Percentiles rank a stretch among this genome's conserved stretches.
Evolutionary conservation across 371 early-diverging fungal genomes (phyloP).

Genomic region (Mucor saturninus): DNA sequence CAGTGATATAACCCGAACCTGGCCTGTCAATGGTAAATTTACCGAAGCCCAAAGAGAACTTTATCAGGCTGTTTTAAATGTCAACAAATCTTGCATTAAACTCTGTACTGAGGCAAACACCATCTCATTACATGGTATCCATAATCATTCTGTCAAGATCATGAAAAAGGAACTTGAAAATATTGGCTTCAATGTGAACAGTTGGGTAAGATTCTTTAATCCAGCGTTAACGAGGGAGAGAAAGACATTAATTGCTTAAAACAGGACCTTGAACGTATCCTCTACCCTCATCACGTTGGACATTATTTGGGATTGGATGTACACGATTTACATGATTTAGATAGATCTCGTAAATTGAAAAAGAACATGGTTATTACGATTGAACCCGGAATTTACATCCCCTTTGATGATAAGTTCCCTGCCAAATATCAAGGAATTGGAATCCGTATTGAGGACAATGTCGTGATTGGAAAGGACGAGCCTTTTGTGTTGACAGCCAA

Average conservation of each 20-base stretch:
- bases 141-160: slow-evolving; percentile 67
- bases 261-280: slow-evolving; percentile 68
- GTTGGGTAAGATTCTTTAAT: slow-evolving; percentile 44
- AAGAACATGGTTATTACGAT: slow-evolving; percentile 93
- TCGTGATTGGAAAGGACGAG: slow-evolving; percentile 75
- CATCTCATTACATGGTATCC: slow-evolving; percentile 84
- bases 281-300: slow-evolving; percentile 95
- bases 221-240: no score
- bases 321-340: slow-evolving; percentile 84
- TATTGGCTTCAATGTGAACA: slow-evolving; percentile 65
- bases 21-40: slow-evolving; percentile 93
- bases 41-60: slow-evolving; percentile 79
- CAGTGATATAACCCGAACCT: slow-evolving; percentile 93
- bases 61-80: slow-evolving; percentile 85
- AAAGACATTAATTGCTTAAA: no score
- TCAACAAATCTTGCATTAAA: slow-evolving; percentile 86
- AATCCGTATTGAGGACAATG: slow-evolving; percentile 96
- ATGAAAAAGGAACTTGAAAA: slow-evolving; percentile 68
- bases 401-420: slow-evolving; percentile 77
- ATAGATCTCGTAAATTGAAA: slow-evolving; percentile 71
- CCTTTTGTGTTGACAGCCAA: slow-evolving; percentile 75
- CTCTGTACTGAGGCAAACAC: slow-evolving; percentile 73
- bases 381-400: slow-evolving; percentile 96
- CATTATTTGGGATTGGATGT: slow-evolving; percentile 96
- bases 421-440: slow-evolving; percentile 88